phyloP scores from a whole-genome alignment of 1,139 yeast genomes.

The Wickerhamomyces sp. region DNA sequence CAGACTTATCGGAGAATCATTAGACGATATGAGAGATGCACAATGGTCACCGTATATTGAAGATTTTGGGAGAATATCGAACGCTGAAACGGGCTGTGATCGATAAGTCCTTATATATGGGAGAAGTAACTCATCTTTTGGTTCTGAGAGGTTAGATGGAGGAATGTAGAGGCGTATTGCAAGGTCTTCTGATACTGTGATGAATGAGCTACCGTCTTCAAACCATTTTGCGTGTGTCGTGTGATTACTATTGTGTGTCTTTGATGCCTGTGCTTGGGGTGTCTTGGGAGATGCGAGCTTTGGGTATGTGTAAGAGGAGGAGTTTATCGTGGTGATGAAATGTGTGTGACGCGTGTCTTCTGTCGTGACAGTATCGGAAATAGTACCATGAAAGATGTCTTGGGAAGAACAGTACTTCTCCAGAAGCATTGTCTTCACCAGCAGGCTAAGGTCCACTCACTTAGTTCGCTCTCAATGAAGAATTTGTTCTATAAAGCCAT shows the following conservation, averaged over 20 bases:
- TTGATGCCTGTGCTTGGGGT: not conserved
- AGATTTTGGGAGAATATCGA: slow-evolving; percentile 22
- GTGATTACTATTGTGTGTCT: slow-evolving; percentile 4
- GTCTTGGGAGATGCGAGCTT: slow-evolving; percentile 6
- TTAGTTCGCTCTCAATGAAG: not conserved
- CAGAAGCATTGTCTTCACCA: not conserved
- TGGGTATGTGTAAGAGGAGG: slow-evolving; percentile 17
- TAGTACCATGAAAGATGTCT: slow-evolving; percentile 4
- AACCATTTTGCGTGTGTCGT: slow-evolving; percentile 23
- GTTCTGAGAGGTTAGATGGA: slow-evolving; percentile 22
- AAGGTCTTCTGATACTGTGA: slow-evolving; percentile 25
- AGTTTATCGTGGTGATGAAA: not conserved
- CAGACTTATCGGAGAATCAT: slow-evolving; percentile 26
- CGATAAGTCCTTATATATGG: slow-evolving; percentile 23
- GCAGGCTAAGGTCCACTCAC: not conserved
- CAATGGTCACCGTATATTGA: slow-evolving; percentile 20
- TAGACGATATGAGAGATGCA: slow-evolving; percentile 19
- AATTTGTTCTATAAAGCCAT: not conserved
- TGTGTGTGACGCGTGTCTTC: slow-evolving; percentile 6
- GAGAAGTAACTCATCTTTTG: slow-evolving; percentile 8
- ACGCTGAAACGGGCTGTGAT: slow-evolving; percentile 20
- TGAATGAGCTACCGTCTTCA: slow-evolving; percentile 26
- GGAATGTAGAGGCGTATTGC: slow-evolving; percentile 26
- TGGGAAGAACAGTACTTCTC: slow-evolving; percentile 4
- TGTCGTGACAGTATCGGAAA: not conserved